A percentile compares a stretch with the other conserved stretches of the same genome.
Conservation (phyloP, 768 basidiomycete species). For the Russula vinacea region DNA sequence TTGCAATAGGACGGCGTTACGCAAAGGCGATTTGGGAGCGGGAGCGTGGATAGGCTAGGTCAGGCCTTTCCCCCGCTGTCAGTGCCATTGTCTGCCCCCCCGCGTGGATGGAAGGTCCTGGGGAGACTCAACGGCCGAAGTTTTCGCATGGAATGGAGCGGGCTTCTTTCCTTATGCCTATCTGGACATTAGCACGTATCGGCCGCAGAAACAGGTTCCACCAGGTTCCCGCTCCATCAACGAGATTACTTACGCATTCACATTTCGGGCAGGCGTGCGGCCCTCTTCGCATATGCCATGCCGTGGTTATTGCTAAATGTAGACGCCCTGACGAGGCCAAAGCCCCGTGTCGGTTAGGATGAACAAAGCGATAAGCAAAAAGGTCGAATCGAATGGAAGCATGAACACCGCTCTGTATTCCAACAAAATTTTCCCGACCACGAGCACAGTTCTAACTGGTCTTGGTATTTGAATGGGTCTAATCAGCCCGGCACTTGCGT, state of each 20-base stretch:
- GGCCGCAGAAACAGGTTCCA: background rate
- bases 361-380: slow-evolving; percentile 14
- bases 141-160: slow-evolving; percentile 12
- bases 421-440: background rate
- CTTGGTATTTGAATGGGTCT: background rate
- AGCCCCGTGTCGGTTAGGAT: slow-evolving; percentile 9
- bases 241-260: background rate
- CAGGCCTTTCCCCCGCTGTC: background rate
- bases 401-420: background rate
- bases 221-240: slow-evolving; percentile 7
- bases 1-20: slow-evolving; percentile 3
- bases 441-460: background rate
- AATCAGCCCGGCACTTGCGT: background rate
- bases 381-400: slow-evolving; percentile 23
- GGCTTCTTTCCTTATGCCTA: background rate
- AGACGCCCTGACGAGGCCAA: slow-evolving; percentile 1
- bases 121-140: slow-evolving; percentile 8
- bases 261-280: slow-evolving; percentile 9
- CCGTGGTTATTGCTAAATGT: slow-evolving; percentile 1
- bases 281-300: slow-evolving; percentile 15
- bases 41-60: background rate
- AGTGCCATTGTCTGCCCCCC: background rate
- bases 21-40: background rate
- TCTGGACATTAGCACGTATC: background rate
- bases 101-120: background rate